Base-by-base conservation (phyloP, 805 yeast species). In the Yarrowia deformans region DNA sequence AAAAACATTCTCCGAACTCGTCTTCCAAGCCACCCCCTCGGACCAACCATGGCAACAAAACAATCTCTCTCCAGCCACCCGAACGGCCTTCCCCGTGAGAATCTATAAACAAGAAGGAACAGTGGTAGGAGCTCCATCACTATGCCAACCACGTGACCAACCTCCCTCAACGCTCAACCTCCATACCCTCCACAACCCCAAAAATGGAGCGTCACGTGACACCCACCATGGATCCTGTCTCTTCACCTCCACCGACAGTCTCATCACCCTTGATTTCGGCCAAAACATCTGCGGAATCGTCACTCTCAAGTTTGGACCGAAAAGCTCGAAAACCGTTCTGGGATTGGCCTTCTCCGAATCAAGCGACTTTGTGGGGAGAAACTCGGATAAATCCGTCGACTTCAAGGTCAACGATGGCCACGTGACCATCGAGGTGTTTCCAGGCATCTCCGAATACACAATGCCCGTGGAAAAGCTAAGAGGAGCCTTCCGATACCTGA, bases 361-460 rank as follows among this genome's bases (percentile, higher is more conserved):
- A 5, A 56, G 37, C 23, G 39, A 40, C 5, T 56, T 56, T 14
- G 63, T 56, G 10, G 63, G 63, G 12, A 8, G 63, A 56, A 35
- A 40, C 35, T 56, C 63, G 39, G 63, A 56, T 39, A 56, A 56
- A n/a, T 56, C 63, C 16, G 63, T 56, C 14, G 63, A 56, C 48
- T 56, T 56, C 32, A 29, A n/a, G 12, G 48, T 56, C 23, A 10
- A 6, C 1, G 63, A 56, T n/a, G 63, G 63, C 2, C 63, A 56
- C 48, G 48, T 56, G 63, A 40, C 63, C 3, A 13, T 56, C 23
- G 48, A 56, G 12, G 63, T 56, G 3, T 29, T 13, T 34, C 60
- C 60, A 1, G 60, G 60, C 7, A 39, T 23, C n/a, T 37, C 60
- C 8, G 60, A 56, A 12, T 56, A 56, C 37, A 56, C 63, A 8